These are phyloP conservation scores for Ophiostoma quercus DNA, from an alignment of 2,329 filamentous ascomycete genomes.

Conservation along the genomic window DNA sequence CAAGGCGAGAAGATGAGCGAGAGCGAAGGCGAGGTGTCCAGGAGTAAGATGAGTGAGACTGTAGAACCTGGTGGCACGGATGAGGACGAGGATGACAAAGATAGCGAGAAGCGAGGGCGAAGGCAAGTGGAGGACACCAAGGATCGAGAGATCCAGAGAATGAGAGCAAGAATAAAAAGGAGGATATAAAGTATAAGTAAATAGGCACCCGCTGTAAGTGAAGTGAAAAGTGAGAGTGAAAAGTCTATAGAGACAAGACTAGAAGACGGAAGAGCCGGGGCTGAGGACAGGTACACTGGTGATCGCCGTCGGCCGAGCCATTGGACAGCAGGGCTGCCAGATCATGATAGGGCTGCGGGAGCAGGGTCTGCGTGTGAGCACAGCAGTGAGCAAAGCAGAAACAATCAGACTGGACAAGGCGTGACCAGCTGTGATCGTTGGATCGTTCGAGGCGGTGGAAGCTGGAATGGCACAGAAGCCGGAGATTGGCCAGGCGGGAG, in stretches of 20 bases:
- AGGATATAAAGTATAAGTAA: constrained; percentile 8
- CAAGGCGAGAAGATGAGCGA: not conserved
- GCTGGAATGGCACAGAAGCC: not conserved
- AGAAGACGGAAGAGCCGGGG: constrained; percentile 18
- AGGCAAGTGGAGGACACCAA: not conserved
- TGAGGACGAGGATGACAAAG: not conserved
- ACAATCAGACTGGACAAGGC: not conserved
- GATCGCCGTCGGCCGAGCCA: constrained; percentile 24
- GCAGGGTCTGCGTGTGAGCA: not conserved
- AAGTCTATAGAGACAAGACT: not conserved
- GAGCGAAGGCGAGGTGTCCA: not conserved
- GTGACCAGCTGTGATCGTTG: not conserved
- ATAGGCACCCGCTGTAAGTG: not conserved
- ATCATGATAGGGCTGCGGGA: constrained; percentile 24
- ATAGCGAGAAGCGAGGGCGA: not conserved
- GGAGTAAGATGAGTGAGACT: not conserved
- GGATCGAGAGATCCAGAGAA: not conserved
- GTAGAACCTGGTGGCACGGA: not conserved
- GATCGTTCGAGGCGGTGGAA: constrained; percentile 6
- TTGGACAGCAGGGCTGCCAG: constrained; percentile 21
- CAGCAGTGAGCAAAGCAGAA: not conserved
- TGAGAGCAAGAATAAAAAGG: not conserved
- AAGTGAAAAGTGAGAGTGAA: not conserved
- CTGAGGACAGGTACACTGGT: not conserved
- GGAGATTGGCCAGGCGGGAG: constrained; percentile 6